Evolutionary conservation across 75 land plant species (phyloP).

Genomic region (Chamaecyparis obtusa): DNA sequence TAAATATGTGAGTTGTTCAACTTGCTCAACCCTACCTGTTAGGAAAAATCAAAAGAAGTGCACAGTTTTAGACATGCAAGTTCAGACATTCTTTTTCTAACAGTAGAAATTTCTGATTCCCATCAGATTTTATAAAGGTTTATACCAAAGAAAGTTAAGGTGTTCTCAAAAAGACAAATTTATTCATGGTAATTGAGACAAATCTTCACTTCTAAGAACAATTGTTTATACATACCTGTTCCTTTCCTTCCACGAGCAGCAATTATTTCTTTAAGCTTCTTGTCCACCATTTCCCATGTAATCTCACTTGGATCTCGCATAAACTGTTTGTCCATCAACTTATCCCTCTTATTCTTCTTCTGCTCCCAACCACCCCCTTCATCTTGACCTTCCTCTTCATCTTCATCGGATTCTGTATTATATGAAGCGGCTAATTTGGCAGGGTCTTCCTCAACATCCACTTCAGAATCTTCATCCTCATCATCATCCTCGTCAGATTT

Average conservation of each 20-base stretch:
- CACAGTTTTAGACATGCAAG: too few species aligned
- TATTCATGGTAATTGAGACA: too few species aligned
- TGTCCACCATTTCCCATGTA: conserved; percentile 88
- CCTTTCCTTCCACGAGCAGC: conserved; percentile 85
- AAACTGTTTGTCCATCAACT: conserved; percentile 65
- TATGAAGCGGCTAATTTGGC: conserved; percentile 12
- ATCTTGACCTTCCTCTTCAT: conserved; percentile 32
- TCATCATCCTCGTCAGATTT: too few species aligned
- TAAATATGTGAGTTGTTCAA: too few species aligned
- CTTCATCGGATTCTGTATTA: conserved; percentile 29
- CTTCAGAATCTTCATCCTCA: conserved; percentile 21
- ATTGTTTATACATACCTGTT: conserved; percentile 67
- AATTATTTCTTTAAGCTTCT: conserved; percentile 82
- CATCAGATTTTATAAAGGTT: too few species aligned
- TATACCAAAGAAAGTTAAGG: too few species aligned
- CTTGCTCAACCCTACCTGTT: too few species aligned
- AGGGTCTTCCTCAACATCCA: conserved; percentile 31
- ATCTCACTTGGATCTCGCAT: conserved; percentile 81
- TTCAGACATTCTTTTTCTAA: too few species aligned
- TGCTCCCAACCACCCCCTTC: conserved; percentile 53
- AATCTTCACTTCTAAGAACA: too few species aligned
- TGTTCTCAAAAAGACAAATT: too few species aligned
- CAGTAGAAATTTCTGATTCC: too few species aligned
- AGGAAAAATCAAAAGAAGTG: too few species aligned
- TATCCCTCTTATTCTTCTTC: conserved; percentile 47